These are phyloP conservation scores for Fusarium sp. DNA, from an alignment of 2,329 filamentous ascomycete species.

Conservation along the genomic window DNA sequence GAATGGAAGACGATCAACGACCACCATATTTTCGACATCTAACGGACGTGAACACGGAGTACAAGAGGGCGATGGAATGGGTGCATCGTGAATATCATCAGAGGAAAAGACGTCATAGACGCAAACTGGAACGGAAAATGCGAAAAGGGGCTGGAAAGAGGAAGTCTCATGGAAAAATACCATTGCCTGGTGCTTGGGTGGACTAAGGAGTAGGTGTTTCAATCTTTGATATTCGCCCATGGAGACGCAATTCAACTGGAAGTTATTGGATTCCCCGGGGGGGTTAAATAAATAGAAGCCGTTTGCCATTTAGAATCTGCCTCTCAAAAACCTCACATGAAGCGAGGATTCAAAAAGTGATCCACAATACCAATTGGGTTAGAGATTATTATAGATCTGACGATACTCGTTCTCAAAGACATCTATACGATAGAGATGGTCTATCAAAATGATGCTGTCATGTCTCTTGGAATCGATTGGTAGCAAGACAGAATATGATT, in stretches of 20 bases:
- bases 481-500: not conserved
- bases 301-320: too few species aligned
- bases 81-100: not conserved
- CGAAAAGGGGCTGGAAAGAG: not conserved
- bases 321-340: too few species aligned
- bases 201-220: not conserved
- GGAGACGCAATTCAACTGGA: too few species aligned
- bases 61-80: not conserved
- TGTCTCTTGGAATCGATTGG: not conserved
- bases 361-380: too few species aligned
- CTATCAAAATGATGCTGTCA: too few species aligned
- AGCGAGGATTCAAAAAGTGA: too few species aligned
- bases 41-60: not conserved
- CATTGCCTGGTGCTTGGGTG: not conserved
- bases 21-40: not conserved
- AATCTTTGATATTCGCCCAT: too few species aligned
- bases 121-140: not conserved
- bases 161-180: fast-evolving
- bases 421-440: too few species aligned
- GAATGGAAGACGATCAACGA: fast-evolving
- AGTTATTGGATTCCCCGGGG: too few species aligned
- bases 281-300: too few species aligned
- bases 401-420: too few species aligned
- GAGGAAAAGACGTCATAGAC: not conserved
- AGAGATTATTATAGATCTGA: too few species aligned